Base-by-base conservation (phyloP, 495 filamentous ascomycete genomes). In the Massariosphaeria phaeospora region DNA sequence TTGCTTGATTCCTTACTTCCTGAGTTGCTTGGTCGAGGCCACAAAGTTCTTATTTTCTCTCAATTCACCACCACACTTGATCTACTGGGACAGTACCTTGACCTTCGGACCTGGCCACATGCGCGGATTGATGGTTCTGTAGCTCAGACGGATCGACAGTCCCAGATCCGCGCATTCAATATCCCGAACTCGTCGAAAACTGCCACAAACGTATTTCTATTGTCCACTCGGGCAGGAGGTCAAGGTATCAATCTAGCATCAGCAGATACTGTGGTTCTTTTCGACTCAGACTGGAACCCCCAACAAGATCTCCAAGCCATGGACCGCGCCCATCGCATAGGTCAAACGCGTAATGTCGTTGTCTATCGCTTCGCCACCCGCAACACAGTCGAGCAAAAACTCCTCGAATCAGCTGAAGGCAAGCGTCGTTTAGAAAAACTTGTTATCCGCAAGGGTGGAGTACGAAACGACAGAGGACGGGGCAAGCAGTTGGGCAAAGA, bases 301-400 rank as follows among this genome's bases (percentile, higher is more conserved):
- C 93, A 97, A 68, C 89, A 95, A 64, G 93, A 98, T 69, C 76
- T 98, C 13, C 93, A 98, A 67, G 93, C 93, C 0, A 89, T 95
- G 68, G 93, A 98, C 63, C 86, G 93, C 17, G 89, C 86, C 1
- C 93, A 98, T 65, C 82, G 93, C 29, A 97, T 98, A 45, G 93
- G 93, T 0, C 93, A 98, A 67, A 95, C 82, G 29, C 78, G 83
- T 18, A 91, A 91, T 0, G 93, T 98, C 6, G 80, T 98, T 18
- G 84, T 98, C n/a, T 98, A 93, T 71, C 86, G 93, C 5, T 79
- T 98, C 12, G 93, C 93, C 0, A 98, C 93, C 0, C 89, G 91
- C 63, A 87, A 84, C 0, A 97, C 91, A 0, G 86, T 98, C 0
- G 93, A 98, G 68, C 86, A 96, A 64, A 84, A 81, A 4, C 76